Evolutionary conservation across 495 filamentous ascomycete genomes (phyloP), one percentile per base, ranked within the genome.

Genomic region (Aeminium ludgeri): DNA sequence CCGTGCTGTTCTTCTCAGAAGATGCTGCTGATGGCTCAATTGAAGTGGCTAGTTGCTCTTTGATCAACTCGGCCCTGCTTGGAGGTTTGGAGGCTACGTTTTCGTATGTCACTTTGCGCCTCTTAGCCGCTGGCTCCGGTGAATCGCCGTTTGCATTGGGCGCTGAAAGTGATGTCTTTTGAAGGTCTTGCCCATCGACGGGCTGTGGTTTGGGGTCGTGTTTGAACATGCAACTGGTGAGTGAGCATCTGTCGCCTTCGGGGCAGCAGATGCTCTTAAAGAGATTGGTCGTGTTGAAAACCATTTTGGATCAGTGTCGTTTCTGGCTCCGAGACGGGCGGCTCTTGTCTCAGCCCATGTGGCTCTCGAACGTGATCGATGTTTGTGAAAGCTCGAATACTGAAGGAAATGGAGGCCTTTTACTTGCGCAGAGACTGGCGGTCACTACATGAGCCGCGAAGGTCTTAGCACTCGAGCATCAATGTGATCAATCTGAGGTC

Each of bases 231-330:
- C 76, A 80, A 38, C 60, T 65, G n/a, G 68, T 52, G 6, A 78
- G 57, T 15, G 53, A 45, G 53, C 76, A 80, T 35, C 54, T 35
- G 38, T 72, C 59, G 12, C 69, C 67, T 36, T 70, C 57, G 0
- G 80, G 80, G 55, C 82, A 87, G 20, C 67, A 59, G 20, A 83
- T 63, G 20, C 63, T 63, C 48, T 68, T 74, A 57, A 86, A 80
- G 23, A 76, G 59, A 3, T 73, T 73, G 10, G 78, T 63, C 5
- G 78, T 61, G 11, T 69, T 28, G 32, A 51, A 60, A 50, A 82
- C 80, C 80, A 86, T 86, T 5, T 48, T 62, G 37, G 43, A 10
- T 38, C 7, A 20, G 5, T 15, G 11, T 29, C 18, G 12, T n/a
- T 16, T 16, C 11, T 3, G 8, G 23, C 3, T 25, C 23, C 8